phyloP scores from a whole-genome alignment of 1,284 basidiomycete species.

The Tylopilus sp. region DNA sequence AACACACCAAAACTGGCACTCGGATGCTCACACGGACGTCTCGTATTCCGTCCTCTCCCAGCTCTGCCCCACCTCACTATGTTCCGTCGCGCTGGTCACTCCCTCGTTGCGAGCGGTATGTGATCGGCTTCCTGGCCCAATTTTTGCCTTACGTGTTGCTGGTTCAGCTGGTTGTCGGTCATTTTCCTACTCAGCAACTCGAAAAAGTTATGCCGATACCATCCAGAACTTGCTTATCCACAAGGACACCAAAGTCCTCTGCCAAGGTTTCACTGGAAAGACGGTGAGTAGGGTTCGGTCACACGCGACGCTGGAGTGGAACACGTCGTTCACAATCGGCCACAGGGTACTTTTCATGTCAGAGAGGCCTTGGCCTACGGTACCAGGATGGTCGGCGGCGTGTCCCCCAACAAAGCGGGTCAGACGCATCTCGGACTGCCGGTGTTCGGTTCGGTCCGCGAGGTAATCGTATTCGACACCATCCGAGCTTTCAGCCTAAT shows the following conservation, averaged over 20 bases:
- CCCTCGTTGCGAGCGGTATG: slow-evolving; percentile 53
- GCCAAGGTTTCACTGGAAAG: slow-evolving; percentile 96
- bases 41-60: slow-evolving; percentile 12
- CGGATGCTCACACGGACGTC: slow-evolving; percentile 11
- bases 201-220: slow-evolving; percentile 83
- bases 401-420: slow-evolving; percentile 97
- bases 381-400: slow-evolving; percentile 97
- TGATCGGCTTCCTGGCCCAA: neutral
- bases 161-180: slow-evolving; percentile 63
- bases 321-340: slow-evolving; percentile 9
- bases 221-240: slow-evolving; percentile 90
- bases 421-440: slow-evolving; percentile 94
- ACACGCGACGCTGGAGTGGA: neutral
- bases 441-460: slow-evolving; percentile 90
- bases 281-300: slow-evolving; percentile 59
- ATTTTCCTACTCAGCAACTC: slow-evolving; percentile 74
- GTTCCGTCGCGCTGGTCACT: slow-evolving; percentile 61
- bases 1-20: slow-evolving; percentile 32
- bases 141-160: neutral
- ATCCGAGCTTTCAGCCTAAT: neutral
- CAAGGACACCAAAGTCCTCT: slow-evolving; percentile 93
- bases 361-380: slow-evolving; percentile 94
- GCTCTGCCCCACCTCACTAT: slow-evolving; percentile 30
- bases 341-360: slow-evolving; percentile 94
- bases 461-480: slow-evolving; percentile 50